Evolutionary conservation across 176 grass and related monocot species (phyloP).

Genomic region (Juncus inflexus): DNA sequence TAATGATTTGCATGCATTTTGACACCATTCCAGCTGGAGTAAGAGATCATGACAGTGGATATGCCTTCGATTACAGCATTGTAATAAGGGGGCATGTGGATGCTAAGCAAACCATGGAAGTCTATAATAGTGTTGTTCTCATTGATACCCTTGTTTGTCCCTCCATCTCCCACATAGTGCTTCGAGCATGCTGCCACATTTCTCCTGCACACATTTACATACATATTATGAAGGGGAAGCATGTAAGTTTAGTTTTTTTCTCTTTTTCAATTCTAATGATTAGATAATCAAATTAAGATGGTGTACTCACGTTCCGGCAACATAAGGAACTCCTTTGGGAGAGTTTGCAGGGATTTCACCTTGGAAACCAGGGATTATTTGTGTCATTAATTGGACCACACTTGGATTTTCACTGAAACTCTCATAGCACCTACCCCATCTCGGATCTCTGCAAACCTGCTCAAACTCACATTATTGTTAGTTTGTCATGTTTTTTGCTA

Average conservation of each 20-base stretch:
- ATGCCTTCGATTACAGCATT: slow-evolving; percentile 50
- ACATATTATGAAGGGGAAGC: background rate
- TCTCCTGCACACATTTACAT: slow-evolving; percentile 15
- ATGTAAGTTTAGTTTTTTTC: background rate
- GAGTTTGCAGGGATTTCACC: slow-evolving; percentile 40
- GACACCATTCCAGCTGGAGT: slow-evolving; percentile 64
- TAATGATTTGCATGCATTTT: slow-evolving; percentile 76
- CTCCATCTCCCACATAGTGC: slow-evolving; percentile 77
- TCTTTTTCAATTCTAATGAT: too few species aligned
- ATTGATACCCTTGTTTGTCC: slow-evolving; percentile 47
- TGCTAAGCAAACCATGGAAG: slow-evolving; percentile 33
- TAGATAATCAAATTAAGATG: background rate
- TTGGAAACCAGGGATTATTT: slow-evolving; percentile 56
- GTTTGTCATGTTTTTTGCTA: too few species aligned
- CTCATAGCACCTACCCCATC: slow-evolving; percentile 84
- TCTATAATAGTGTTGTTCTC: slow-evolving; percentile 46
- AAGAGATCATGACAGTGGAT: slow-evolving; percentile 75
- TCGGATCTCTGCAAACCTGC: slow-evolving; percentile 70
- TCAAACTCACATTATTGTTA: background rate
- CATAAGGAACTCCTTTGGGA: slow-evolving; percentile 35
- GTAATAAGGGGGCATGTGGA: slow-evolving; percentile 75
- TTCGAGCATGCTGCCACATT: slow-evolving; percentile 64
- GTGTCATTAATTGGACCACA: slow-evolving; percentile 55
- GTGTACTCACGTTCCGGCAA: slow-evolving; percentile 39
- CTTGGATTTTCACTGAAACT: slow-evolving; percentile 65